Base-by-base conservation (phyloP, 2,329 filamentous ascomycete species). In the Purpureocillium takamizusanense region DNA sequence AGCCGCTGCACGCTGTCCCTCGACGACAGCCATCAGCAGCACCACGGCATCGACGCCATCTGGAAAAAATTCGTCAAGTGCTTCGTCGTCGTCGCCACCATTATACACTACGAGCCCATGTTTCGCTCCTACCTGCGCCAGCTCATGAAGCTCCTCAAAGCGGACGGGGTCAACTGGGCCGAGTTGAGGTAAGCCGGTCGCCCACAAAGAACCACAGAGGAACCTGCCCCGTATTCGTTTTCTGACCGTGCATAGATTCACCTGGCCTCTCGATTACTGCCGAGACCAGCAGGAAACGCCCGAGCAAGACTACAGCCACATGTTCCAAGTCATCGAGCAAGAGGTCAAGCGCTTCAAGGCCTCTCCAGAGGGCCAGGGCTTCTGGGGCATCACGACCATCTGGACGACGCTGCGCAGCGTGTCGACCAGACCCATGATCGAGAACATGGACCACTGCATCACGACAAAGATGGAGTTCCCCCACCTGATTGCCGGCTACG, bases 61-160 rank as follows among this genome's bases (percentile, higher is more conserved):
- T 95, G 89, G 88, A 65, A 70, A 17, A 89, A 92, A 54, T 94
- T 95, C 61, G 66, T 64, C 36, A 76, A 74, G 33, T 83, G 81
- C 44, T 95, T 95, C 60, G 62, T 72, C 3, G 75, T 90, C 4
- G 70, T 90, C 33, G 76, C 76, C 31, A 81, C 78, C 13, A 74
- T 95, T 37, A 71, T 95, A 35, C 85, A 83, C 61, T 95, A 95
- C 61, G 90, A 95, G 61, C 89, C 89, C 12, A 86, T 97, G 45
- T 90, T 86, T 62, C 78, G 87, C 17, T 67, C 69, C 14, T 94
- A 87, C 52, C 64, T 95, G 43, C 77, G 74, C 21, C 73, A 76
- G 16, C 70, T 95, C 50, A 76, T 94, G 59, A 66, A 66, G 35
- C 72, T 81, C 35, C 68, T 95, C 16, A 69, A 81, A n/a, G 76